phyloP scores from a whole-genome alignment of 441 rosid genomes.

The Francoa sonchifolia region DNA sequence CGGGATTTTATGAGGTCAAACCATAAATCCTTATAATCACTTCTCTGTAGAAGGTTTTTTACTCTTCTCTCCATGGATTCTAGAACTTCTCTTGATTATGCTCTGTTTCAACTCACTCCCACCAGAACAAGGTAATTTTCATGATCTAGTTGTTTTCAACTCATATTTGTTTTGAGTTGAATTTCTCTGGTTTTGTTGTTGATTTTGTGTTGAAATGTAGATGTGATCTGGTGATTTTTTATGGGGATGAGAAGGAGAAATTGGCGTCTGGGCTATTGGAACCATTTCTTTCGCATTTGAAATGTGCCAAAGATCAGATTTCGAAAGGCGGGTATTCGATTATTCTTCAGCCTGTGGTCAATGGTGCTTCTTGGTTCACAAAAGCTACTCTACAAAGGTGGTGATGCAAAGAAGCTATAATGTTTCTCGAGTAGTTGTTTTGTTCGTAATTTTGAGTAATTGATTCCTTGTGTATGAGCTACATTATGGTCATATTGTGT shows the following conservation, averaged over 20 bases:
- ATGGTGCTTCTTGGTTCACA: conserved; percentile 61
- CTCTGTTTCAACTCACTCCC: conserved; percentile 88
- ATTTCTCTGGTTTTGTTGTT: neutral
- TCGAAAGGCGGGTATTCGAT: conserved; percentile 80
- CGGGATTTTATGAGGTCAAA: no score
- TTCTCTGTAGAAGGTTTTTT: no score
- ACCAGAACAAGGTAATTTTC: conserved; percentile 75
- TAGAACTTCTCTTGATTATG: conserved; percentile 66
- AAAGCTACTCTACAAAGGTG: conserved; percentile 84
- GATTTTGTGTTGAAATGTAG: conserved; percentile 24
- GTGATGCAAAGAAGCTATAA: no score
- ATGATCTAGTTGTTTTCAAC: neutral
- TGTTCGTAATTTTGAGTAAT: neutral
- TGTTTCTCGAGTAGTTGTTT: neutral
- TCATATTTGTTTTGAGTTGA: neutral
- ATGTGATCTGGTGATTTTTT: conserved; percentile 74
- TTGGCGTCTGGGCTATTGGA: conserved; percentile 72
- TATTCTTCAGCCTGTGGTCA: conserved; percentile 40
- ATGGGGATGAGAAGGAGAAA: conserved; percentile 59
- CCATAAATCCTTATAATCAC: no score
- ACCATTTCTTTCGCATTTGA: conserved; percentile 72
- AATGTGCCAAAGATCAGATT: conserved; percentile 69
- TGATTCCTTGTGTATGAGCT: no score
- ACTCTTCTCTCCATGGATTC: conserved; percentile 73
- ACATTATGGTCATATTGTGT: no score